phyloP scores from a whole-genome alignment of 352 stramenopile genomes.

The Globisporangium iwayamae region DNA sequence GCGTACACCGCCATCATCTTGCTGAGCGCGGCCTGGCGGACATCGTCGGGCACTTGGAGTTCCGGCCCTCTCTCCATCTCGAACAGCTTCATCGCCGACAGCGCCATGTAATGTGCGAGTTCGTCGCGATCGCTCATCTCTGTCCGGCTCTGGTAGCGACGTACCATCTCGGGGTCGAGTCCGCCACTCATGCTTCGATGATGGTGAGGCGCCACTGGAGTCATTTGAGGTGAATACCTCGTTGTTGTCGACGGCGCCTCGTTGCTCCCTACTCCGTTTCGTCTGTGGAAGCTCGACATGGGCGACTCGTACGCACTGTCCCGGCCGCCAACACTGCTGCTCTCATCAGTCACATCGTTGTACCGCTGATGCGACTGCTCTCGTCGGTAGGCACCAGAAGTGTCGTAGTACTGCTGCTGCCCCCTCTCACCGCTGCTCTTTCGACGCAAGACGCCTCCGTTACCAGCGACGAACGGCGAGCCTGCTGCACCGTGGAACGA shows the following conservation, averaged over 20 bases:
- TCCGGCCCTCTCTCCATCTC: conserved; percentile 53
- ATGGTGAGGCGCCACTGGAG: not conserved
- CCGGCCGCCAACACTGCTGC: not conserved
- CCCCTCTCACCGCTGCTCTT: not conserved
- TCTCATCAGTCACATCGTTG: not conserved
- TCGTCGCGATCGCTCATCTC: conserved; percentile 25
- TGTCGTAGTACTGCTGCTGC: conserved; percentile 3
- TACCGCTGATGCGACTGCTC: conserved; percentile 3
- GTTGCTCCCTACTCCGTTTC: not conserved
- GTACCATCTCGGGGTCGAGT: conserved; percentile 5
- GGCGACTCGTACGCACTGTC: not conserved
- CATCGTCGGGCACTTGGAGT: conserved; percentile 51
- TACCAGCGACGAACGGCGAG: not conserved
- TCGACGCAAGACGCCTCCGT: not conserved
- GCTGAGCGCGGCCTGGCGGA: conserved; percentile 45
- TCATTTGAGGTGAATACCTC: not conserved
- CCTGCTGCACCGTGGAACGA: conserved; percentile 1
- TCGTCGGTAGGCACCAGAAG: conserved; percentile 4
- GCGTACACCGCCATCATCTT: conserved; percentile 82
- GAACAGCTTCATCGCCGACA: conserved; percentile 77
- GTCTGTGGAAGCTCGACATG: conserved; percentile 1
- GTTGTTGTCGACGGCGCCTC: not conserved
- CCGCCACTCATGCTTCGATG: not conserved
- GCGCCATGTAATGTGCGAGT: conserved; percentile 57
- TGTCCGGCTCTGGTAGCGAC: not conserved